Conservation (phyloP, 2,329 filamentous ascomycete genomes). For the Talaromyces islandicus region DNA sequence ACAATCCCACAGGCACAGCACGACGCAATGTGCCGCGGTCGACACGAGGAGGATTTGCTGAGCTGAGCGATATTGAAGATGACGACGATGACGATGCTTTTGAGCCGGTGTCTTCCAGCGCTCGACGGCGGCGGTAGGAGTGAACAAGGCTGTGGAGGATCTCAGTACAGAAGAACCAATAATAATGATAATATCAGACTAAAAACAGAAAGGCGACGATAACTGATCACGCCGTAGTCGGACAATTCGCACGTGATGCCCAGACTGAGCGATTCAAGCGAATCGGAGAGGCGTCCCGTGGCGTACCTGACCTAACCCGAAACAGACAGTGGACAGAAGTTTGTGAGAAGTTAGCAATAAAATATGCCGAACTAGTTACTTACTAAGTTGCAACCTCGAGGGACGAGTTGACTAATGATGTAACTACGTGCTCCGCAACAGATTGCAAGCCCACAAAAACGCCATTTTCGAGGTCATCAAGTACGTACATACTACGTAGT, state of each 20-base stretch:
- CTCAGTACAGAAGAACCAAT: not conserved
- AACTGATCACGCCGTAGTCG: not conserved
- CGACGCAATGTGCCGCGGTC: conserved; percentile 21
- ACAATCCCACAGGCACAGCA: conserved; percentile 19
- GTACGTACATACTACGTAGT: too few species aligned
- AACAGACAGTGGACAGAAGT: not conserved
- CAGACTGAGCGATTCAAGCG: not conserved
- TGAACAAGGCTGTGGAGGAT: not conserved
- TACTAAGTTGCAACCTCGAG: not conserved
- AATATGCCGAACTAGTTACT: too few species aligned
- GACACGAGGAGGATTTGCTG: conserved; percentile 26
- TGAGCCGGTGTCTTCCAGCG: conserved; percentile 29
- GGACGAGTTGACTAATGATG: not conserved
- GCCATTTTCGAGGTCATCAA: too few species aligned
- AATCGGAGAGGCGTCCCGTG: not conserved
- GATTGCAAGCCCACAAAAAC: too few species aligned
- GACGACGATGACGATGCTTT: conserved; percentile 41
- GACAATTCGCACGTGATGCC: not conserved
- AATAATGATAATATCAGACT: too few species aligned
- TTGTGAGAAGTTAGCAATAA: not conserved
- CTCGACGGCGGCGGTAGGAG: conserved; percentile 6
- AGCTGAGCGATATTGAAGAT: conserved; percentile 32
- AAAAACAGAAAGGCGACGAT: not conserved
- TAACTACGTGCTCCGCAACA: too few species aligned
- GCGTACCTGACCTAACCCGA: not conserved